These are phyloP conservation scores for Rhizopogon vesiculosus DNA, from an alignment of 768 basidiomycete genomes.

Conservation along the genomic window DNA sequence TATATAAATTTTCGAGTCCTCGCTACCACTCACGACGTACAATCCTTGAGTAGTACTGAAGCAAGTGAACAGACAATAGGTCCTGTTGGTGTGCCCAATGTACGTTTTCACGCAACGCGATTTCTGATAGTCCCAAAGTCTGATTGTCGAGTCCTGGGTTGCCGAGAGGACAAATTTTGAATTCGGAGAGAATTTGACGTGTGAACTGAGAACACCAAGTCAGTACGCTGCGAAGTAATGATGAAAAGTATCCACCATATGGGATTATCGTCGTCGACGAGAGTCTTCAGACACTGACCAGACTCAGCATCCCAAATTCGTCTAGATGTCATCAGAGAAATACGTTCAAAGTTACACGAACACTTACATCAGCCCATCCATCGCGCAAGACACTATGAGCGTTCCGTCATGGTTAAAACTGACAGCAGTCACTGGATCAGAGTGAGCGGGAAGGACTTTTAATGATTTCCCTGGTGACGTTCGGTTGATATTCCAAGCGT, in stretches of 20 bases:
- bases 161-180: constrained; percentile 85
- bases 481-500: not conserved
- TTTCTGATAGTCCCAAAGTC: constrained; percentile 91
- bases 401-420: constrained; percentile 94
- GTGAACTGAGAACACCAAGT: constrained; percentile 48
- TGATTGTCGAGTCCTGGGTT: constrained; percentile 91
- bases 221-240: not conserved
- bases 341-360: not conserved
- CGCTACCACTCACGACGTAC: constrained; percentile 84
- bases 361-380: constrained; percentile 94
- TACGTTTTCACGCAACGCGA: constrained; percentile 93
- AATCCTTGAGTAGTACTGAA: constrained; percentile 56
- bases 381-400: constrained; percentile 89
- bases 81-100: constrained; percentile 80
- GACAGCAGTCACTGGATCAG: constrained; percentile 94
- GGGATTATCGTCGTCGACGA: constrained; percentile 95
- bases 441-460: constrained; percentile 90
- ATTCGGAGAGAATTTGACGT: constrained; percentile 90
- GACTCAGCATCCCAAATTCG: constrained; percentile 98
- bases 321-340: constrained; percentile 35
- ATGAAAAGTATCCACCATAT: constrained; percentile 55
- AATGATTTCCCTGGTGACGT: constrained; percentile 64
- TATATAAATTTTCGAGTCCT: constrained; percentile 82
- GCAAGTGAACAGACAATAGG: constrained; percentile 72
- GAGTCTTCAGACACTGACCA: constrained; percentile 95